Conservation (phyloP, 139 green algal species). For the Pleodorina starrii region DNA sequence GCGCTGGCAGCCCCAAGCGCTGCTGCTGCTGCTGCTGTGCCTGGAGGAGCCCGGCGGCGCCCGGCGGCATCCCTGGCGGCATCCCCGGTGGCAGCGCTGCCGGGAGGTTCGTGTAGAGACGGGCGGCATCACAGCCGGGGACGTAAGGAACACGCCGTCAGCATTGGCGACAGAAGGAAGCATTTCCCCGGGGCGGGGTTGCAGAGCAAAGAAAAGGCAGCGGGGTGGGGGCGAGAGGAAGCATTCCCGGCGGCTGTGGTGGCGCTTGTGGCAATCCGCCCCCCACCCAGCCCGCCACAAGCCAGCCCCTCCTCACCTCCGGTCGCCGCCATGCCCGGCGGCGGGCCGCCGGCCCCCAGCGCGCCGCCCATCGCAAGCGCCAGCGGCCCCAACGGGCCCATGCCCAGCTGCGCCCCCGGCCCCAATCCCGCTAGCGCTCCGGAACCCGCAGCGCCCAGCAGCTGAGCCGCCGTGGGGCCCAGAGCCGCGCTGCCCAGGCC, state of each 20-base stretch:
- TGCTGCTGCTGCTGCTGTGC: neutral
- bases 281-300: neutral
- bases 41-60: neutral
- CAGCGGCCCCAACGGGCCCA: neutral
- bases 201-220: no score
- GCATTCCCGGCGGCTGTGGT: neutral
- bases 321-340: neutral
- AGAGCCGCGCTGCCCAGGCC: neutral
- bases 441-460: neutral
- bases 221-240: neutral
- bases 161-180: no score
- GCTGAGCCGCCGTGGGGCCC: neutral
- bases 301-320: slow-evolving; percentile 14
- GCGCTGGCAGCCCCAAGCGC: neutral
- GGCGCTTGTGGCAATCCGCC: neutral
- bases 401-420: neutral
- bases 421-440: neutral
- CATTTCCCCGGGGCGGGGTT: no score
- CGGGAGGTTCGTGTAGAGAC: no score
- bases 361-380: neutral
- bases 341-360: neutral
- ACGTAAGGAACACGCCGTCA: no score
- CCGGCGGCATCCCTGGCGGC: neutral
- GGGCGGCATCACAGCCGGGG: no score
- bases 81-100: neutral